Percentiles rank a stretch among this genome's conserved stretches.
These are phyloP conservation scores for Lepidium africanum DNA, from an alignment of 345 rosid species.

Conservation along the genomic window DNA sequence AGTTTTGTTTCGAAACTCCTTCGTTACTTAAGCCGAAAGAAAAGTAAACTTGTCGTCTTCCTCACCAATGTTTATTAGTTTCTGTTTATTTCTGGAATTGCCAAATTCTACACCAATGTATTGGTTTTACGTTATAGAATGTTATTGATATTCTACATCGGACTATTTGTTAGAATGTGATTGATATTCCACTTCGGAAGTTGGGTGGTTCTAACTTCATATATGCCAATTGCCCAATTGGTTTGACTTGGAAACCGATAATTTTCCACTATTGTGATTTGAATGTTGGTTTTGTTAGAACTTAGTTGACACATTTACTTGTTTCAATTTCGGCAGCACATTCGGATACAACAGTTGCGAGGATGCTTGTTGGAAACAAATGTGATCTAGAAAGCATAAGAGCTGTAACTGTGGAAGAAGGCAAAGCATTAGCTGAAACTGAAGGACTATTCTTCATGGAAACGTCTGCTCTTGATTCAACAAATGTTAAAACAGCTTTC, in stretches of 20 bases:
- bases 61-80: background rate
- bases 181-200: too few species aligned
- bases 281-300: background rate
- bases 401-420: constrained; percentile 70
- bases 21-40: background rate
- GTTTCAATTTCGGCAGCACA: constrained; percentile 38
- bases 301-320: background rate
- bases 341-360: constrained; percentile 63
- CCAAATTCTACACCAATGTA: too few species aligned
- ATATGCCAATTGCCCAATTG: too few species aligned
- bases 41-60: background rate
- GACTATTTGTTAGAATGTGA: too few species aligned
- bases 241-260: too few species aligned
- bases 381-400: constrained; percentile 64
- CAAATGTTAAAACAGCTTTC: constrained; percentile 71
- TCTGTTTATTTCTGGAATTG: background rate
- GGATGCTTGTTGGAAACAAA: constrained; percentile 88
- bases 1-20: background rate
- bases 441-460: constrained; percentile 84
- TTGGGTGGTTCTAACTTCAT: too few species aligned
- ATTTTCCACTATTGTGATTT: background rate
- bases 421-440: constrained; percentile 64
- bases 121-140: background rate
- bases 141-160: too few species aligned
- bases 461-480: constrained; percentile 80